A percentile compares a stretch with the other conserved stretches of the same genome.
These are phyloP conservation scores for Punctularia strigosozonata DNA, from an alignment of 768 basidiomycete species.

Conservation along the genomic window DNA sequence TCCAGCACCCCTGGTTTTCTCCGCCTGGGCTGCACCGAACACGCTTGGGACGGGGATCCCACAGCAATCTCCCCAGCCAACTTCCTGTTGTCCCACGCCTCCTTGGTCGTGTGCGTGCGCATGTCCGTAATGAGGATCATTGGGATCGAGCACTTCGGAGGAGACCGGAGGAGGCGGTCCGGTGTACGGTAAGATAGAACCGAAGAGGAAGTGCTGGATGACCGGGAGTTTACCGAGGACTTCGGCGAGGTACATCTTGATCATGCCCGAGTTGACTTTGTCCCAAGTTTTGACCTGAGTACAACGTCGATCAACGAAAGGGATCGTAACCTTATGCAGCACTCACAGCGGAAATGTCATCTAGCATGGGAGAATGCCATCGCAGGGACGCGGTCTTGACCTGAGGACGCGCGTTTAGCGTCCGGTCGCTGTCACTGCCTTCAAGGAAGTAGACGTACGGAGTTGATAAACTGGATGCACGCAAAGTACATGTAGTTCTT, in stretches of 20 bases:
- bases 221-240: slow-evolving; percentile 94
- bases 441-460: slow-evolving; percentile 34
- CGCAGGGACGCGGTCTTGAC: slow-evolving; percentile 91
- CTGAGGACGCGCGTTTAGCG: too few species aligned
- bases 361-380: slow-evolving; percentile 99
- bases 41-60: slow-evolving; percentile 78
- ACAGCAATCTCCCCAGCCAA: slow-evolving; percentile 86
- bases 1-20: slow-evolving; percentile 25
- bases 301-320: not conserved
- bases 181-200: slow-evolving; percentile 61
- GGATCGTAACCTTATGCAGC: not conserved
- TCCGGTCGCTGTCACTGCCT: too few species aligned
- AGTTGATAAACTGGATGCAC: slow-evolving; percentile 93
- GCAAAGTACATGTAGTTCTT: slow-evolving; percentile 95
- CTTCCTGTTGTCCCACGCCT: slow-evolving; percentile 35
- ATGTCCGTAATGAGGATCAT: slow-evolving; percentile 39
- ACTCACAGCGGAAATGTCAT: slow-evolving; percentile 82
- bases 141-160: slow-evolving; percentile 11
- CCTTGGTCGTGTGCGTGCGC: slow-evolving; percentile 28
- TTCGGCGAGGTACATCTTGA: slow-evolving; percentile 96
- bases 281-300: slow-evolving; percentile 80
- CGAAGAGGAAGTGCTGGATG: slow-evolving; percentile 93
- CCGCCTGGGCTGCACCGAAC: slow-evolving; percentile 62
- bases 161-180: slow-evolving; percentile 36
- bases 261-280: slow-evolving; percentile 92